A percentile compares a stretch with the other conserved stretches of the same genome.
Conservation (phyloP, 768 basidiomycete species). For the Suillus cothurnatus region DNA sequence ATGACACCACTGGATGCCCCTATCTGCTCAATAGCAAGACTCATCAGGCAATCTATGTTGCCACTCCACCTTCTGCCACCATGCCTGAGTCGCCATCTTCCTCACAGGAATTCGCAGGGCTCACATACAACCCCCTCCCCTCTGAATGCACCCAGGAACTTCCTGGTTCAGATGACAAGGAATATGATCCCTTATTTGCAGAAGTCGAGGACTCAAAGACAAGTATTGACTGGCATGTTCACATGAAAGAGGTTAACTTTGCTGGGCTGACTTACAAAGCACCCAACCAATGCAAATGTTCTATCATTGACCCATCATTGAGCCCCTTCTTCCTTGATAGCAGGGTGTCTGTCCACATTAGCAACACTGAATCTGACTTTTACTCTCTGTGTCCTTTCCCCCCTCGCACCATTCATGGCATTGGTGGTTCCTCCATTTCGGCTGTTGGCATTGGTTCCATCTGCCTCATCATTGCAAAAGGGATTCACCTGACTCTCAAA, state of each 20-base stretch:
- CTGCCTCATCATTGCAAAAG: constrained; percentile 16
- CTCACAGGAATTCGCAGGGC: no score
- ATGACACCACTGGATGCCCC: no score
- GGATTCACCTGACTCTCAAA: constrained; percentile 7
- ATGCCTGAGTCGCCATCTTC: no score
- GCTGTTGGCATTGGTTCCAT: constrained; percentile 32
- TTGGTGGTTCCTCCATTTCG: constrained; percentile 27
- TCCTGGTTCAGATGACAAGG: not conserved
- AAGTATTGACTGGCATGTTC: not conserved
- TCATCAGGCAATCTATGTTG: no score
- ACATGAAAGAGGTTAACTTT: not conserved
- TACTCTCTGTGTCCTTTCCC: constrained; percentile 21
- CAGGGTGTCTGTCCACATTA: constrained; percentile 28
- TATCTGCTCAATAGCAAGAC: no score
- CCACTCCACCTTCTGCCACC: no score
- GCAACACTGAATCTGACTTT: constrained; percentile 29
- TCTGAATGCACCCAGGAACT: no score
- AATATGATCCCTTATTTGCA: not conserved
- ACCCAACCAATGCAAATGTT: not conserved
- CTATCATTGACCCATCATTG: constrained; percentile 3
- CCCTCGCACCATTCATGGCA: constrained; percentile 25
- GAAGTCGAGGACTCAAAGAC: not conserved
- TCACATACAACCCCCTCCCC: no score
- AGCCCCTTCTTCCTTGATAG: constrained; percentile 29
- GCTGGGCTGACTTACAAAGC: constrained; percentile 4